Base-by-base conservation (phyloP, 176 grass and related monocot species). In the Hyparrhenia diplandra region DNA sequence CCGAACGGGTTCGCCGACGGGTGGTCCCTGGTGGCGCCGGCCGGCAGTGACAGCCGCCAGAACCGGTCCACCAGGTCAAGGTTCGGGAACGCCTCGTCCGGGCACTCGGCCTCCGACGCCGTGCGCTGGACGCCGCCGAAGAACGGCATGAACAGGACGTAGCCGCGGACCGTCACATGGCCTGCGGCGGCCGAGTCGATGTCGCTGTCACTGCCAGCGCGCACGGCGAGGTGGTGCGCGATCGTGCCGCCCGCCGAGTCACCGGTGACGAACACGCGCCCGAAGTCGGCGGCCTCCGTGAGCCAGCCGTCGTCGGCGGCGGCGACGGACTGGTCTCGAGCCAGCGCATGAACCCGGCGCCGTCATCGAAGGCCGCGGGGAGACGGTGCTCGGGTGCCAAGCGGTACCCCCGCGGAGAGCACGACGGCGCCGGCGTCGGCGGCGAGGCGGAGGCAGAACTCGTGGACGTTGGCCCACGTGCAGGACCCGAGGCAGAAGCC, bases 401-500 rank as follows among this genome's bases (percentile, higher is more conserved):
- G 74, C 94, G 94, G 84, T 97, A 97, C 57, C 89, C n/a, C 89
- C 0, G 85, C 85, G 20, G 94, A 88, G 30, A 94, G 86, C 21
- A 97, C 89, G 43, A 97, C 65, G 42, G 80, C 94, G 21, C 59
- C 31, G 6, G 83, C 59, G 3, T 94, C 91, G 8, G 85, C 84
- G 61, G 91, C 89, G 42, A 97, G 87, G 84, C 85, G 91, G 66
- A 97, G 80, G 46, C 94, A 94, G 67, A 92, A 92, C n/a, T 82
- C 81, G 67, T 97, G 94, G 39, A 84, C 85, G 85, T 92, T 97
- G 8, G 83, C 87, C 94, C 91, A 92, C 51, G 89, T 88, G 79
- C 89, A 90, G 18, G 94, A 94, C 12, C 94, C 94, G 9, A 97
- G 86, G 85, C 94, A 97, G 79, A 88, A 97, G 3, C 94, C 94